phyloP scores from a whole-genome alignment of 768 basidiomycete genomes.

The Dacryopinax primogenitus region DNA sequence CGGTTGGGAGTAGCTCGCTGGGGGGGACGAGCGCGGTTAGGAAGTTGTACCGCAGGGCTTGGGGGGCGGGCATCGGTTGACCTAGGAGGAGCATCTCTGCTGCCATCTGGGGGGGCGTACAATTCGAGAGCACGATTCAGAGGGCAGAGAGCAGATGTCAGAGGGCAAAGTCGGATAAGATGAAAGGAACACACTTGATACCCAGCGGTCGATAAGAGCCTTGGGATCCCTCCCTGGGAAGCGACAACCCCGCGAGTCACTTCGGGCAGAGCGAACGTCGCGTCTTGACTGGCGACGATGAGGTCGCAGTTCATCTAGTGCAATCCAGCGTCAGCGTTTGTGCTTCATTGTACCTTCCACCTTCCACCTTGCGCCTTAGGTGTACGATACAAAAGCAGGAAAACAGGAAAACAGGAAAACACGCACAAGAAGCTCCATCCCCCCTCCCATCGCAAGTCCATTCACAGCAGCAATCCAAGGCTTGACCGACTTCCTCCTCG shows the following conservation, averaged over 20 bases:
- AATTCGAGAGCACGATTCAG: constrained; percentile 11
- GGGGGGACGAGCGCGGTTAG: constrained; percentile 58
- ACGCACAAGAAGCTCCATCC: constrained; percentile 41
- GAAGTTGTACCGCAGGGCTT: constrained; percentile 62
- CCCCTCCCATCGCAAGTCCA: constrained; percentile 59
- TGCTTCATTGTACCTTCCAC: no score
- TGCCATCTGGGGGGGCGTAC: constrained; percentile 40
- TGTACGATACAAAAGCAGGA: no score
- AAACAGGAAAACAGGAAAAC: not conserved
- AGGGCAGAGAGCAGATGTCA: not conserved
- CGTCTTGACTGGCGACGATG: constrained; percentile 52
- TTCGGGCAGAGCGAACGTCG: constrained; percentile 62
- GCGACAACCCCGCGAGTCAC: constrained; percentile 68
- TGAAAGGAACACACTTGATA: constrained; percentile 47
- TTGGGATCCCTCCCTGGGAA: constrained; percentile 59
- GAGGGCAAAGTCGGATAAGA: no score
- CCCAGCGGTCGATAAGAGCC: constrained; percentile 50
- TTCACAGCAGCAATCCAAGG: constrained; percentile 72
- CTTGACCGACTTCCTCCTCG: constrained; percentile 50
- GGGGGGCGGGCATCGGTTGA: constrained; percentile 47
- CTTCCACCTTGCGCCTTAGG: no score
- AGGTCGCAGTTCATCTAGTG: constrained; percentile 56
- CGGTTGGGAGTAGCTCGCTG: constrained; percentile 43
- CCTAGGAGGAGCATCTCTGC: constrained; percentile 68
- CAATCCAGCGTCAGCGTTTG: not conserved